Conservation (phyloP, 768 basidiomycete species). For the Tulasnella sp. region DNA sequence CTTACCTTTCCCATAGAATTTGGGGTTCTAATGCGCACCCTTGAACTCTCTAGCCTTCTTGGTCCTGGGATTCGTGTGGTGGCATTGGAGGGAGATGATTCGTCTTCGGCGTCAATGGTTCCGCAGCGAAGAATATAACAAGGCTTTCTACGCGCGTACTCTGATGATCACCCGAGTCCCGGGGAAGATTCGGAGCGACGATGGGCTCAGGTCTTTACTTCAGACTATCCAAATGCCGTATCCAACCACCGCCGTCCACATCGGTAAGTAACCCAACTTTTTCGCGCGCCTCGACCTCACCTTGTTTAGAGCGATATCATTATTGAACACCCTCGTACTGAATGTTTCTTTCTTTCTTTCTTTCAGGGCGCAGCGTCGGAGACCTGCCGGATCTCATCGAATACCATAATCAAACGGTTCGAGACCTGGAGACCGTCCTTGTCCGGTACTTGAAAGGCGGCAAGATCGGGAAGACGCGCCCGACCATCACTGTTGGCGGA, state of each 20-base stretch:
- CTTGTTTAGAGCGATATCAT: neutral
- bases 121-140: conserved; percentile 55
- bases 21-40: conserved; percentile 27
- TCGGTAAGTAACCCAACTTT: conserved; percentile 39
- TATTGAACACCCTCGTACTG: neutral
- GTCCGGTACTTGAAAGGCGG: conserved; percentile 88
- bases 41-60: conserved; percentile 39
- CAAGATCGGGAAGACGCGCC: conserved; percentile 71
- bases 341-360: too few species aligned
- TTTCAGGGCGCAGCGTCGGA: conserved; percentile 72
- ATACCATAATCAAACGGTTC: conserved; percentile 89
- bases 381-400: conserved; percentile 86
- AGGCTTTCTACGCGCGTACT: conserved; percentile 91
- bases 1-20: neutral
- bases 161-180: conserved; percentile 76
- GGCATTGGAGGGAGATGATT: conserved; percentile 74
- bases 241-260: conserved; percentile 86
- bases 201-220: conserved; percentile 75
- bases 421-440: conserved; percentile 81
- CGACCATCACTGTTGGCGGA: conserved; percentile 73
- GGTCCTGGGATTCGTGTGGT: conserved; percentile 66
- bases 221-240: conserved; percentile 71
- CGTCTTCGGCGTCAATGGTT: conserved; percentile 81
- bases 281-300: too few species aligned
- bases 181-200: conserved; percentile 77